These are phyloP conservation scores for Linum usitatissimum DNA, from an alignment of 345 rosid species.

Conservation along the genomic window DNA sequence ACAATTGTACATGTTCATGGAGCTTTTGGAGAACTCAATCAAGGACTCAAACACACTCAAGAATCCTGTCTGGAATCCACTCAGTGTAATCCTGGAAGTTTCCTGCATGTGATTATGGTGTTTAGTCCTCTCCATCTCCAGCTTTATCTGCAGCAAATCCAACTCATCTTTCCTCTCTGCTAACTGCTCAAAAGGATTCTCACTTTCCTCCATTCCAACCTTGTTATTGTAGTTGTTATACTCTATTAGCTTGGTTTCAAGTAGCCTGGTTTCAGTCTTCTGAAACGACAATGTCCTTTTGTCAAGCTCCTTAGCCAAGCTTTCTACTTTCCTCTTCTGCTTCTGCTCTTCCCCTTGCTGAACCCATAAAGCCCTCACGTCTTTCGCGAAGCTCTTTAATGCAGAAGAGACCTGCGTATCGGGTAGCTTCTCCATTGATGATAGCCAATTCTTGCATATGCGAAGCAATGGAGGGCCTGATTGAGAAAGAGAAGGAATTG, in stretches of 20 bases:
- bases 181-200: constrained; percentile 13
- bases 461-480: constrained; percentile 47
- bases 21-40: constrained; percentile 39
- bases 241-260: constrained; percentile 34
- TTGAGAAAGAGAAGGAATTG: constrained; percentile 21
- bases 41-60: constrained; percentile 36
- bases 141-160: constrained; percentile 36
- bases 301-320: constrained; percentile 49
- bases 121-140: constrained; percentile 43
- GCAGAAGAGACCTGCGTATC: constrained; percentile 34
- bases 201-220: constrained; percentile 13
- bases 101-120: constrained; percentile 41
- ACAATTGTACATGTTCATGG: constrained; percentile 41
- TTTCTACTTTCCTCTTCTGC: constrained; percentile 57
- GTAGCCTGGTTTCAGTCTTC: constrained; percentile 37
- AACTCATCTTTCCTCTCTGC: constrained; percentile 38
- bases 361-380: constrained; percentile 43
- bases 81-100: constrained; percentile 47
- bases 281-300: constrained; percentile 32
- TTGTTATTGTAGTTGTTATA: constrained; percentile 13
- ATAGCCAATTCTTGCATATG: constrained; percentile 44
- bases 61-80: constrained; percentile 48
- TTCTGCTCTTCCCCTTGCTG: constrained; percentile 59
- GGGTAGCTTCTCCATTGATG: constrained; percentile 37
- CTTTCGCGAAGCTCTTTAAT: constrained; percentile 52